Conservation (phyloP, 2,329 filamentous ascomycete species). For the Clonostachys solani region DNA sequence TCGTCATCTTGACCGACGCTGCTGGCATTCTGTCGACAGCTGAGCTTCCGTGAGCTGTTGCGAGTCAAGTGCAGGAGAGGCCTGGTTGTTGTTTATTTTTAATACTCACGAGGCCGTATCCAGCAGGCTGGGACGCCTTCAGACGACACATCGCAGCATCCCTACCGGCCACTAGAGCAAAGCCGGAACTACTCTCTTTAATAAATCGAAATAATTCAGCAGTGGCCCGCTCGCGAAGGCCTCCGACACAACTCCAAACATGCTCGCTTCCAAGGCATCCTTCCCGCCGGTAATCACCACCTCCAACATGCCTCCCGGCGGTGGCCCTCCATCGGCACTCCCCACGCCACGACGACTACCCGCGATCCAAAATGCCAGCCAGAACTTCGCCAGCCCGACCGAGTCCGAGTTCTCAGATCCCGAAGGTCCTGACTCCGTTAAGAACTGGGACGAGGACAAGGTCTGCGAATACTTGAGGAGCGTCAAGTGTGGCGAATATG, state of each 20-base stretch:
- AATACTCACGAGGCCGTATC: too few species aligned
- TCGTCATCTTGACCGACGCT: too few species aligned
- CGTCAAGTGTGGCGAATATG: conserved; percentile 93
- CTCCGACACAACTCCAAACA: conserved; percentile 36
- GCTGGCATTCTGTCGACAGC: too few species aligned
- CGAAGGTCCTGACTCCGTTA: conserved; percentile 70
- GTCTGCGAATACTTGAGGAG: conserved; percentile 88
- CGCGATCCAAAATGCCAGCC: conserved; percentile 40
- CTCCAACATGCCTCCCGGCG: conserved; percentile 36
- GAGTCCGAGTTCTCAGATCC: conserved; percentile 89
- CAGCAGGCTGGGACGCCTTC: too few species aligned
- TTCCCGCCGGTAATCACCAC: conserved; percentile 52
- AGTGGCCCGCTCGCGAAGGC: not conserved
- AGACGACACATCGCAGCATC: too few species aligned
- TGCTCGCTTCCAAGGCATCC: conserved; percentile 72
- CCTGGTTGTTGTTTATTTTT: too few species aligned
- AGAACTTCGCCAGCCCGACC: conserved; percentile 74
- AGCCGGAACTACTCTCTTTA: too few species aligned
- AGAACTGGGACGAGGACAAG: conserved; percentile 86
- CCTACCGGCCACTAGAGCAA: too few species aligned
- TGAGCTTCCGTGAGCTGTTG: too few species aligned
- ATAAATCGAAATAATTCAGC: too few species aligned
- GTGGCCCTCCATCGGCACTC: conserved; percentile 40
- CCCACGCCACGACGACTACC: conserved; percentile 47
- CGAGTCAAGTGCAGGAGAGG: too few species aligned